Evolutionary conservation across 768 basidiomycete species (phyloP).

Genomic region (Auriscalpium orientale): DNA sequence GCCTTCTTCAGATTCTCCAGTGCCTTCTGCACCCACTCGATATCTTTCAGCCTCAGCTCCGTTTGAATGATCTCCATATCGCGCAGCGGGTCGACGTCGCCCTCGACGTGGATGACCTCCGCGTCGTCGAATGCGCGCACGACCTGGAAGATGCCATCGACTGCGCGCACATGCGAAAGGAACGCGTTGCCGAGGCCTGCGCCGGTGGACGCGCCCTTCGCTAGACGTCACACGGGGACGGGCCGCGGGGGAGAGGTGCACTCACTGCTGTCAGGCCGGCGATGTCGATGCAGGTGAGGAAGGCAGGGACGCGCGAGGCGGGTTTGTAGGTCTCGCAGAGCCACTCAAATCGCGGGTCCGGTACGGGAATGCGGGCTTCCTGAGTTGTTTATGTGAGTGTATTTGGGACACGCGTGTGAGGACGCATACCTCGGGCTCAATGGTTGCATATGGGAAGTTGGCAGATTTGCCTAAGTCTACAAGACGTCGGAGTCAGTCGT

Average conservation of each 20-base stretch:
- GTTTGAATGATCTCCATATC: conserved; percentile 98
- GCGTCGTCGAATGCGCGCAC: conserved; percentile 97
- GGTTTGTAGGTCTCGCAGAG: conserved; percentile 89
- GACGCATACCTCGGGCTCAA: conserved; percentile 65
- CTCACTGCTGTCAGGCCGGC: conserved; percentile 90
- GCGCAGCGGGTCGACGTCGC: conserved; percentile 89
- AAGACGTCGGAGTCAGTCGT: not conserved
- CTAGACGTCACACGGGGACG: conserved; percentile 2
- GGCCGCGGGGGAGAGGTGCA: conserved; percentile 6
- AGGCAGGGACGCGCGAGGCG: conserved; percentile 78
- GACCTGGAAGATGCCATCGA: conserved; percentile 98
- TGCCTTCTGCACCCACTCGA: conserved; percentile 96
- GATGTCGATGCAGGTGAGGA: conserved; percentile 97
- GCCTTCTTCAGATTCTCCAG: conserved; percentile 72
- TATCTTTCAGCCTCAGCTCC: conserved; percentile 92
- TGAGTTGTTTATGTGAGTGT: conserved; percentile 11
- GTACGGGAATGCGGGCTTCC: conserved; percentile 93
- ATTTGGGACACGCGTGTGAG: not conserved
- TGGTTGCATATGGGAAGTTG: conserved; percentile 95
- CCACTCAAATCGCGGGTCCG: conserved; percentile 93
- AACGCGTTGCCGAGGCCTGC: conserved; percentile 97
- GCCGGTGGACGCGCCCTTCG: conserved; percentile 90
- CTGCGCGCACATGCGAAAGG: conserved; percentile 93
- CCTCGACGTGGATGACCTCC: conserved; percentile 99
- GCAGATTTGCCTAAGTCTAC: conserved; percentile 87